Percentiles rank a stretch among this genome's conserved stretches.
phyloP scores from a whole-genome alignment of 768 basidiomycete species.

The Coprinellus micaceus region DNA sequence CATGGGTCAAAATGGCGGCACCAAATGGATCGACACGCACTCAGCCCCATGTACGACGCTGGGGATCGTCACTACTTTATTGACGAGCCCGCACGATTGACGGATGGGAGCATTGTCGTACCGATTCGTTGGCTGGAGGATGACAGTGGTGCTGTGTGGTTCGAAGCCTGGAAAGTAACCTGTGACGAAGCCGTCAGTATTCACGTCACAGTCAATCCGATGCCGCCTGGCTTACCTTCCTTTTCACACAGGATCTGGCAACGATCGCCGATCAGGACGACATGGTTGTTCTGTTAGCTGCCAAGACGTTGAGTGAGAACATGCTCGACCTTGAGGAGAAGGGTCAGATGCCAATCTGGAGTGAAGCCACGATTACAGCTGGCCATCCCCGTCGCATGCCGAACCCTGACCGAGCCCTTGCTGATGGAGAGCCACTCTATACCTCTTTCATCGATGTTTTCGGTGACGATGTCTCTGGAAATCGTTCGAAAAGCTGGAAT shows the following conservation, averaged over 20 bases:
- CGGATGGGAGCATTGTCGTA: constrained; percentile 14
- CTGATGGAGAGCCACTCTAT: constrained; percentile 28
- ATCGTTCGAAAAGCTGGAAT: constrained; percentile 42
- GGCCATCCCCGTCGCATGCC: constrained; percentile 28
- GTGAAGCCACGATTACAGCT: constrained; percentile 10
- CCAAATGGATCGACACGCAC: constrained; percentile 18
- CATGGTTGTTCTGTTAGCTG: constrained; percentile 11
- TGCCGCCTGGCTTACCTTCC: not conserved
- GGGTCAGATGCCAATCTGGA: constrained; percentile 21
- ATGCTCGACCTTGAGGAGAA: constrained; percentile 18
- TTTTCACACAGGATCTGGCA: not conserved
- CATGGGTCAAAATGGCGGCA: constrained; percentile 28
- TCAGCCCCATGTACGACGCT: constrained; percentile 27
- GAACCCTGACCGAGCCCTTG: constrained; percentile 28
- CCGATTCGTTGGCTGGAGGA: constrained; percentile 23
- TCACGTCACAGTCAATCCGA: not conserved
- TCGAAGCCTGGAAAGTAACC: constrained; percentile 18
- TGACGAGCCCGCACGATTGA: constrained; percentile 18
- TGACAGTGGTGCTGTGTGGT: constrained; percentile 13
- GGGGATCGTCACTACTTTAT: constrained; percentile 20
- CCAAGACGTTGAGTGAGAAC: constrained; percentile 15
- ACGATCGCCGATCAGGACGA: constrained; percentile 15
- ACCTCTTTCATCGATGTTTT: constrained; percentile 30
- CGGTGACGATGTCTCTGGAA: constrained; percentile 43
- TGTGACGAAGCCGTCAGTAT: constrained; percentile 10